Conservation (phyloP, 164 flowering plant species). For the Amborella trichopoda region DNA sequence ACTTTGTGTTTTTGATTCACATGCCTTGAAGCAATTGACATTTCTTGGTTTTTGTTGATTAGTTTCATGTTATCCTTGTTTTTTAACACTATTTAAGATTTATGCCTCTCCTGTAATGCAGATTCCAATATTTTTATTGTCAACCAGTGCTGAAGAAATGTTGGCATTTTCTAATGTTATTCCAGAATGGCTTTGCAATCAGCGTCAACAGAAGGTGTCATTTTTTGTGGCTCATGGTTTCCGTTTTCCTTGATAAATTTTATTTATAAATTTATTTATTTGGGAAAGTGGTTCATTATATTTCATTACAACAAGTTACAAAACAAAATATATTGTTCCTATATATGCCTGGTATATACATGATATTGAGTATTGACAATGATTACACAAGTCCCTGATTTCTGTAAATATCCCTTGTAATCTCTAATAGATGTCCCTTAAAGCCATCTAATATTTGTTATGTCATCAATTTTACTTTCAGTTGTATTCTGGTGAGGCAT, state of each 20-base stretch:
- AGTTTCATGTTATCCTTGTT: too few relatives aligned
- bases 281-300: too few relatives aligned
- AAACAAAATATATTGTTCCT: too few relatives aligned
- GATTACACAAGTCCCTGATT: not conserved
- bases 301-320: too few relatives aligned
- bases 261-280: not conserved
- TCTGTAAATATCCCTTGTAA: too few relatives aligned
- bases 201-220: slow-evolving; percentile 61
- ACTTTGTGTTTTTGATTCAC: too few relatives aligned
- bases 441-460: too few relatives aligned
- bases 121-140: slow-evolving; percentile 78
- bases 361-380: not conserved
- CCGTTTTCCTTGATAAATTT: not conserved
- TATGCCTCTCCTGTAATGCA: slow-evolving; percentile 18
- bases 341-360: not conserved
- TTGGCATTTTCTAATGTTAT: slow-evolving; percentile 53
- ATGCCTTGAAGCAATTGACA: too few relatives aligned
- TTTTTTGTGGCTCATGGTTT: too few relatives aligned
- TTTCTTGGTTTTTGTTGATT: too few relatives aligned
- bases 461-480: slow-evolving; percentile 19
- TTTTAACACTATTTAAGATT: too few relatives aligned
- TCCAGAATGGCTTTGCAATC: slow-evolving; percentile 85
- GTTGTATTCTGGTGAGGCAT: slow-evolving; percentile 63
- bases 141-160: slow-evolving; percentile 68
- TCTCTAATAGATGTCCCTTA: too few relatives aligned